Base-by-base conservation (phyloP, 2,329 filamentous ascomycete species). In the Cercospora beticola region DNA sequence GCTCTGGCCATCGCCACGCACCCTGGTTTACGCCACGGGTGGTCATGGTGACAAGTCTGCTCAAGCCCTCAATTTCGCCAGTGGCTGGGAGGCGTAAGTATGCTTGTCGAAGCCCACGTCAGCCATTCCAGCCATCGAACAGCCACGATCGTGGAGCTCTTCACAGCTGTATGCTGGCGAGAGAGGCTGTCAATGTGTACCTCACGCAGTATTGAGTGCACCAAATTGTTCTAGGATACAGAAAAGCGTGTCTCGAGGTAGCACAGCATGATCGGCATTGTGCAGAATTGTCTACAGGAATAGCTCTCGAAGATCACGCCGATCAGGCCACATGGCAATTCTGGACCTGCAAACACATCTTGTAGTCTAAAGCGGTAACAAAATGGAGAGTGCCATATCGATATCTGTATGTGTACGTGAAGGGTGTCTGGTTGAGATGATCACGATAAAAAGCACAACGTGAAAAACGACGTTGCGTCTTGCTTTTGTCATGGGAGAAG, bases 271-370 rank as follows among this genome's bases (percentile, higher is more conserved):
- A 56, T 56, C 49, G 49, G 49, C 49, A 56, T 56, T 28, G 5
- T 56, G 49, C 49, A 30, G 49, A 30, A 56, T 26, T 26, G 26
- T 26, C 23, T 59, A 16, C 56, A 59, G 56, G 4, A 36, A 59
- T 16, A 59, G 56, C 56, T 43, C 8, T 30, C 43, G 43, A 63
- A 52, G 60, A 63, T 63, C 60, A 33, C 33, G 60, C 30, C 43
- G 60, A 63, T 63, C 60, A 31, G 26, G 43, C 36, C 36, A 49
- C 21, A 49, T 49, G 60, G 60, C 60, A 59, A 12, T 21, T 23
- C 28, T 49, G 60, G 60, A 49, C 36, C 21, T 21, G 43, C 60
- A 52, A 33, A n/a, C 14, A 21, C 14, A 9, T 7, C 21, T 31
- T 18, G 59, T 28, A n/a, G 36, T 43, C 36, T 3, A 49, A 56